Evolutionary conservation across 345 rosid species (phyloP), one percentile per base, ranked within the genome.

Genomic region (Cardamine resedifolia): DNA sequence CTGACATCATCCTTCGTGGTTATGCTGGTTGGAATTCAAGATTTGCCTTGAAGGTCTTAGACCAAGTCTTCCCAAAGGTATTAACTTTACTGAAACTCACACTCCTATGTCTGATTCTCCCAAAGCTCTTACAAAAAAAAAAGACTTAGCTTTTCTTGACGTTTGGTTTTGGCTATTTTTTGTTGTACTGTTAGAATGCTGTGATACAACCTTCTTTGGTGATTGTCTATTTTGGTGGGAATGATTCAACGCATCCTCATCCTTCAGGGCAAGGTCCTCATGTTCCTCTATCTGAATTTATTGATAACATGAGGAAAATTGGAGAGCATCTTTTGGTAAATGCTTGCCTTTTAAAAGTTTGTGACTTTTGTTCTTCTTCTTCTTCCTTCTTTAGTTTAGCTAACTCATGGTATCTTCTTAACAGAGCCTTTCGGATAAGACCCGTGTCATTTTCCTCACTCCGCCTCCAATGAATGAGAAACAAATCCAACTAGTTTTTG

Each of bases 191-290:
- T 39, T 74, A 94, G 98, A 85, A 85, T 73, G 90, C 87, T 79
- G 55, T 64, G 7, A 64, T 71, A 39, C 97, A 91, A 66, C 98
- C 98, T 48, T 79, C 92, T 4, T 74, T 94, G 83, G 96, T 94
- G 71, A 85, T 94, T 39, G 93, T 94, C 28, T 94, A 94, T 79
- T 91, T 94, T 30, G 97, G 98, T 61, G 98, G 98, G 47, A 94
- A 94, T 41, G 98, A 94, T 76, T 91, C 98, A 24, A 65, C 65
- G 83, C 77, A 52, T 24, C 86, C 95, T 71, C 83, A 81, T 60
- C 80, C 95, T 16, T 80, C 84, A 58, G 92, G 89, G 33, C 66
- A 81, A 2, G 93, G 96, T 20, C 83, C 95, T 63, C 97, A 94
- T 78, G 98, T 94, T n/a, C 98, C 96, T 10, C 81, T 94, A 23